These are phyloP conservation scores for Taphrina flavorubra DNA, from an alignment of 1,139 yeast species.

Conservation along the genomic window DNA sequence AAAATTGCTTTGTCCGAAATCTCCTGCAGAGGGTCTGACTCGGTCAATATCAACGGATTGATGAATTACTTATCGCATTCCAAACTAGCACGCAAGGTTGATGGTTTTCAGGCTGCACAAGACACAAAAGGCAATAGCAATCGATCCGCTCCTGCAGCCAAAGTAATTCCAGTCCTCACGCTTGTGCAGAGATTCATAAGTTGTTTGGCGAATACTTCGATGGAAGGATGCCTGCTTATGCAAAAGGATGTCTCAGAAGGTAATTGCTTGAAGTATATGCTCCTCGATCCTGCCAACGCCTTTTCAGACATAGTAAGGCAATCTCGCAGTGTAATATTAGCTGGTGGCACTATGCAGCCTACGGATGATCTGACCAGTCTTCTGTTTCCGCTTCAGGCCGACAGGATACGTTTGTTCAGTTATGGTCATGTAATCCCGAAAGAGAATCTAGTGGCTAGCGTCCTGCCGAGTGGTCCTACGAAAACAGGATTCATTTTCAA, in stretches of 20 bases:
- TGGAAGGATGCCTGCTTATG: constrained; percentile 82
- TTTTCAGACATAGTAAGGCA: constrained; percentile 70
- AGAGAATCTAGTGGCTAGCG: constrained; percentile 66
- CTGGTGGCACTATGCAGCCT: constrained; percentile 99
- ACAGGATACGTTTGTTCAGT: constrained; percentile 61
- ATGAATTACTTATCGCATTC: constrained; percentile 68
- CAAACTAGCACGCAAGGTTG: constrained; percentile 84
- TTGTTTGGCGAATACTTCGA: constrained; percentile 72
- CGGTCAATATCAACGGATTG: constrained; percentile 71
- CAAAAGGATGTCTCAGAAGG: constrained; percentile 47
- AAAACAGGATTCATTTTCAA: constrained; percentile 65
- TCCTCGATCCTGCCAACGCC: constrained; percentile 77
- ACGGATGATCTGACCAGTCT: constrained; percentile 68
- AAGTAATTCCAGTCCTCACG: constrained; percentile 63
- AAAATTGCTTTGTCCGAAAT: constrained; percentile 62
- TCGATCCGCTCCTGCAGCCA: neutral
- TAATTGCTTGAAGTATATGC: constrained; percentile 65
- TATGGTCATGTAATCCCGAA: constrained; percentile 88
- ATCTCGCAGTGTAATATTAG: constrained; percentile 73
- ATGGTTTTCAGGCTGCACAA: constrained; percentile 60
- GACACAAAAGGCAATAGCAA: constrained; percentile 42
- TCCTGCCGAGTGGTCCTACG: constrained; percentile 54
- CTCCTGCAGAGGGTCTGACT: constrained; percentile 58
- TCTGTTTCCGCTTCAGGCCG: constrained; percentile 66
- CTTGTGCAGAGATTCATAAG: constrained; percentile 69